Conservation (phyloP, 2,329 filamentous ascomycete species). For the Diaporthe capsici region DNA sequence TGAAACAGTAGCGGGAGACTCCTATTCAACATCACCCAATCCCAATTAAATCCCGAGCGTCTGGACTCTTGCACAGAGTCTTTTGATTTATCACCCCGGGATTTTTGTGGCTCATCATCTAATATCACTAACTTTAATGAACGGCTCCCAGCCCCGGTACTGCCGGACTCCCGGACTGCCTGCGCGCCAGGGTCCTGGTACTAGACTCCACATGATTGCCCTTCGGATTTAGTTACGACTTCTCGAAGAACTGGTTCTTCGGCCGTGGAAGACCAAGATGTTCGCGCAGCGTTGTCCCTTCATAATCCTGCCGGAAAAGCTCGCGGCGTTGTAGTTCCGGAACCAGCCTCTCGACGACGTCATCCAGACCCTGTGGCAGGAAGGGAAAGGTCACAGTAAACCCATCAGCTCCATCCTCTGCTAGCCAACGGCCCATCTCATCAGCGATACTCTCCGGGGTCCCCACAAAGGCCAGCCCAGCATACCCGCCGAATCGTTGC, state of each 20-base stretch:
- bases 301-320: constrained; percentile 65
- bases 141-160: background rate
- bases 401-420: constrained; percentile 63
- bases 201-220: background rate
- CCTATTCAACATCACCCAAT: constrained; percentile 16
- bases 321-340: constrained; percentile 66
- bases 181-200: background rate
- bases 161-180: background rate
- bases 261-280: constrained; percentile 67
- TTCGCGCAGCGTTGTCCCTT: constrained; percentile 66
- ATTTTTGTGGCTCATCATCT: background rate
- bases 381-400: constrained; percentile 66
- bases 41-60: background rate
- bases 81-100: background rate
- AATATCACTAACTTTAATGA: background rate
- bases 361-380: constrained; percentile 64
- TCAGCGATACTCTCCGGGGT: constrained; percentile 63
- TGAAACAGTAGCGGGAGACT: constrained; percentile 36
- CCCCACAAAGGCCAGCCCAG: constrained; percentile 65
- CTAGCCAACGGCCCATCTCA: constrained; percentile 63
- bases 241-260: constrained; percentile 53
- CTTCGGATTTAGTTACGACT: background rate
- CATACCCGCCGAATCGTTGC: constrained; percentile 63
- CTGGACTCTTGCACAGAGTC: background rate
- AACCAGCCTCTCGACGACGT: constrained; percentile 60